Evolutionary conservation across 2,329 filamentous ascomycete genomes (phyloP), one percentile per base, ranked within the genome.

Genomic region (Exserohilum turcica): DNA sequence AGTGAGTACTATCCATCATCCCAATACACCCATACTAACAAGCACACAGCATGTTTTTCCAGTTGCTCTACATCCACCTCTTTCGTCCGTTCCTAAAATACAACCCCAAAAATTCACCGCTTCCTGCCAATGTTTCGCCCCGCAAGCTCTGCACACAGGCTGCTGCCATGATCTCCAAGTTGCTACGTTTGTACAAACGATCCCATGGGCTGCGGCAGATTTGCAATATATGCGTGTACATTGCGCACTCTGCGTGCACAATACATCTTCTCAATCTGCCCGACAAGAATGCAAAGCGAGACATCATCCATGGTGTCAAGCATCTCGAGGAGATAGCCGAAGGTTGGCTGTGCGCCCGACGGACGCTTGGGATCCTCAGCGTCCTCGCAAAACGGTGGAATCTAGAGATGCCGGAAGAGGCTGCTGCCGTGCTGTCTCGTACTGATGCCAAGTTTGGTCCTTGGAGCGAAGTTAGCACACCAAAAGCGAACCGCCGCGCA

Each of bases 31-130:
- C 8, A 8, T 38, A 45, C 74, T 74, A 54, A 75, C 38, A 2
- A 9, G 0, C 7, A 3, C 5, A 18, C 66, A 97, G 92, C 78
- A 97, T 97, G 92, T 96, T 97, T 76, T 96, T 93, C 74, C 92
- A 97, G 68, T 82, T 97, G 0, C 86, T 97, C 40, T 96, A 95
- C 70, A 96, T 97, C 55, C 92, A 97, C 68, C 86, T 97, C 4
- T 97, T 97, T 79, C 86, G 93, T 5, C 93, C 94, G 0, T 97
- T 97, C 70, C 82, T 97, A 44, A 96, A 94, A 73, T 97, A 97
- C 70, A 88, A 85, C 3, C 91, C 89, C 43, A 79, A 84, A 6
- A 87, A 86, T 1, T 96, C 92, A 0, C 93, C 92, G 0, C 82
- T 97, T 1, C 93, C 92, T 3, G 78, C 86, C 2, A 91, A 96